These are phyloP conservation scores for Tetratostichococcus sp. DNA, from an alignment of 139 green algal genomes.

Conservation along the genomic window DNA sequence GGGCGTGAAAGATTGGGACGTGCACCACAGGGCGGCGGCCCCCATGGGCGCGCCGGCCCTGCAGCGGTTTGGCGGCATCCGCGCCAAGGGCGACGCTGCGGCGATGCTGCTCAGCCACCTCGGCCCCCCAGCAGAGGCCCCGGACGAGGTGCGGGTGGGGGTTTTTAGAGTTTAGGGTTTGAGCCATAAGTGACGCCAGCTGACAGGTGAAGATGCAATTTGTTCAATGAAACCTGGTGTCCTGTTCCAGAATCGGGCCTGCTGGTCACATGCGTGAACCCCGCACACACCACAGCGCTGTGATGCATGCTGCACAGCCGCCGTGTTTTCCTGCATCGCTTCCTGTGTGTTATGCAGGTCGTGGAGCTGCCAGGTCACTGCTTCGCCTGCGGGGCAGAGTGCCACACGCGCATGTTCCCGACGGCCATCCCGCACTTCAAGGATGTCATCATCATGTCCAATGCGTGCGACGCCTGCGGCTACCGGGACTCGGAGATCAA, in stretches of 20 bases:
- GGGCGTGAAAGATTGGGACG: constrained; percentile 11
- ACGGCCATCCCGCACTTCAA: constrained; percentile 60
- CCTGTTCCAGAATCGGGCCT: no score
- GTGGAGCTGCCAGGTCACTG: constrained; percentile 53
- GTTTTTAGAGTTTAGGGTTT: no score
- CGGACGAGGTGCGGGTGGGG: no score
- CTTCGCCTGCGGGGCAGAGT: constrained; percentile 30
- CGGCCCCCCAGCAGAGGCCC: constrained; percentile 5
- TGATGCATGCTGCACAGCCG: no score
- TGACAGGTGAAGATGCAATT: no score
- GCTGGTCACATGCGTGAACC: no score
- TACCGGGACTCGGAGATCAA: constrained; percentile 57
- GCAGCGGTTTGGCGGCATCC: constrained; percentile 9
- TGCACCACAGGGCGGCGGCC: constrained; percentile 18
- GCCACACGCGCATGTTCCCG: constrained; percentile 42
- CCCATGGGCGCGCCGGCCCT: constrained; percentile 16
- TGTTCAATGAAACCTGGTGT: no score
- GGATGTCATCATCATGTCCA: constrained; percentile 61
- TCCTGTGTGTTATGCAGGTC: constrained; percentile 20
- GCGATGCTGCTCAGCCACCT: constrained; percentile 9
- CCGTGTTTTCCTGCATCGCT: no score
- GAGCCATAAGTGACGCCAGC: no score
- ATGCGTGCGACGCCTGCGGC: constrained; percentile 49
- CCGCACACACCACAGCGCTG: no score
- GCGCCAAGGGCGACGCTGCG: constrained; percentile 12